phyloP scores from a whole-genome alignment of 1,139 yeast genomes.

The Taphrina populina region DNA sequence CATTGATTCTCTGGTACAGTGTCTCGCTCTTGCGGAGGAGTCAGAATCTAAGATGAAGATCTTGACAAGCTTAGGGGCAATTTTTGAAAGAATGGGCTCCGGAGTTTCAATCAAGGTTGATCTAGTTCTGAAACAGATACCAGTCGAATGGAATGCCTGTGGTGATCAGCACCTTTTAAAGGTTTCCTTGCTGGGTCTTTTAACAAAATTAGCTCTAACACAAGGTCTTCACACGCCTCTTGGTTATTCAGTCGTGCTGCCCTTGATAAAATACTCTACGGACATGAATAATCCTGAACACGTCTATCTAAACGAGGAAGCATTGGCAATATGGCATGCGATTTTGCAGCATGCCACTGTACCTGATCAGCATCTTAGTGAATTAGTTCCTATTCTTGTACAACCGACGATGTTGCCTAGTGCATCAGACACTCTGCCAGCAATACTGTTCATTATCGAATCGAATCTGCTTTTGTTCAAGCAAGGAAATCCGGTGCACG shows the following conservation, averaged over 20 bases:
- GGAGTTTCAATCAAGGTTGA: constrained; percentile 44
- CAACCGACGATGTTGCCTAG: constrained; percentile 50
- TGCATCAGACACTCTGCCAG: constrained; percentile 67
- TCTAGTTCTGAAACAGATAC: constrained; percentile 61
- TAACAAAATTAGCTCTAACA: constrained; percentile 64
- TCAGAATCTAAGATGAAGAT: constrained; percentile 76
- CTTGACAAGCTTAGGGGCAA: constrained; percentile 62
- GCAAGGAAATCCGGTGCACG: constrained; percentile 38
- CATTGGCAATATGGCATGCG: constrained; percentile 78
- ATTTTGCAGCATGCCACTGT: constrained; percentile 56
- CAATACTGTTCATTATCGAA: constrained; percentile 63
- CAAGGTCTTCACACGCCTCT: constrained; percentile 59
- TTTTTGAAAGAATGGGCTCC: constrained; percentile 56
- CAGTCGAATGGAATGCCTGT: constrained; percentile 68
- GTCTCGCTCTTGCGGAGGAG: constrained; percentile 52
- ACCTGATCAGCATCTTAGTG: constrained; percentile 50
- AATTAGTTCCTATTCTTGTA: constrained; percentile 48
- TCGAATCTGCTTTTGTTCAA: constrained; percentile 62
- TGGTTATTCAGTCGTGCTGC: constrained; percentile 65
- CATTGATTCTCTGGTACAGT: constrained; percentile 36
- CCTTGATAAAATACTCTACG: constrained; percentile 63
- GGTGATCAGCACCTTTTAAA: constrained; percentile 65
- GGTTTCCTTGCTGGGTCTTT: constrained; percentile 66
- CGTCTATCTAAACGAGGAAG: constrained; percentile 76
- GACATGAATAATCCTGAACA: constrained; percentile 63